Percentiles rank a stretch among this genome's conserved stretches.
These are phyloP conservation scores for Euphorbia pulcherrima DNA, from an alignment of 345 rosid species.

Conservation along the genomic window DNA sequence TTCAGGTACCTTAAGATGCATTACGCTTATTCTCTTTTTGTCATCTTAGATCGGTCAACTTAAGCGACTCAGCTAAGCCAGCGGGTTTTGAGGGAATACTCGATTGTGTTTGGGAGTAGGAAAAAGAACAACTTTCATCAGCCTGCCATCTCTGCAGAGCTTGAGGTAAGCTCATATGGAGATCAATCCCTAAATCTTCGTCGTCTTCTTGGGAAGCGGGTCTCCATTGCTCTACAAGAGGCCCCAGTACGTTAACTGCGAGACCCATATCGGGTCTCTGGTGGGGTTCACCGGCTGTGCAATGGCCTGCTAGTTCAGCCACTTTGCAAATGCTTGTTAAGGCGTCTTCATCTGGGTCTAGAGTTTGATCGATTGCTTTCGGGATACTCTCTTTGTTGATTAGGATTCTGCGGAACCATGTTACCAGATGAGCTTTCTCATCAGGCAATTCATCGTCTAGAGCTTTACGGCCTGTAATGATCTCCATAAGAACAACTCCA, in stretches of 20 bases:
- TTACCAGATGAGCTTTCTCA: conserved; percentile 25
- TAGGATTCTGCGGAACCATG: conserved; percentile 26
- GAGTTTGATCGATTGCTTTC: conserved; percentile 18
- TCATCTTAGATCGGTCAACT: conserved; percentile 65
- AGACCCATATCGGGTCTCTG: conserved; percentile 35
- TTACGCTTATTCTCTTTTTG: background rate
- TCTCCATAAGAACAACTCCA: conserved; percentile 29
- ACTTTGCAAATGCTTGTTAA: conserved; percentile 18
- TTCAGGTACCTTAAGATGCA: no score
- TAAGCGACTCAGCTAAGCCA: conserved; percentile 55
- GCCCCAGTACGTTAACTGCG: conserved; percentile 25
- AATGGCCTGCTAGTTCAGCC: conserved; percentile 31
- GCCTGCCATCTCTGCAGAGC: conserved; percentile 83
- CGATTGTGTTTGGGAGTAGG: conserved; percentile 58
- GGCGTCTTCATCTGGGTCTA: conserved; percentile 20
- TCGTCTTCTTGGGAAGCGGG: conserved; percentile 63
- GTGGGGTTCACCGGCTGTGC: conserved; percentile 19
- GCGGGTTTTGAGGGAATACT: conserved; percentile 46
- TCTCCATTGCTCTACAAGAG: conserved; percentile 74
- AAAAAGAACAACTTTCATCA: conserved; percentile 57
- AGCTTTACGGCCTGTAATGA: conserved; percentile 26
- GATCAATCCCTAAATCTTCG: conserved; percentile 56
- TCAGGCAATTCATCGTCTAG: conserved; percentile 21
- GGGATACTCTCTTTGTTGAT: conserved; percentile 17
- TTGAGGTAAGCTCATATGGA: conserved; percentile 77